Base-by-base conservation (phyloP, 257 asterid genomes). In the Plantago elongata region DNA sequence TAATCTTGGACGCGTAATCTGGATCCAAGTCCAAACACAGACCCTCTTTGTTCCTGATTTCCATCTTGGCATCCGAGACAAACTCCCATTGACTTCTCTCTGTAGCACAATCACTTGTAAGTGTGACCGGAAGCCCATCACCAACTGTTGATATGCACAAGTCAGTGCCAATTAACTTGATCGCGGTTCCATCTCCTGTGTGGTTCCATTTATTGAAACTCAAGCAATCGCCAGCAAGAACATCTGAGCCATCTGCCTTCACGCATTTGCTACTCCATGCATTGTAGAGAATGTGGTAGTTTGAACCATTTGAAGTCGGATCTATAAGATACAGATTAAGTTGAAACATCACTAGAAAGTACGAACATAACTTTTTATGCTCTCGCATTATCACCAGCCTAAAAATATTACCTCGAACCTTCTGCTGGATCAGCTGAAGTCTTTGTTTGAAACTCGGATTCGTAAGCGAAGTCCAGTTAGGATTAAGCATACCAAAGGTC, bases 11-110 rank as follows among this genome's bases (percentile, higher is more conserved):
- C 0, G 79, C 52, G 37, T 61, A 14, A n/a, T 55, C 7, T 1
- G 72, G 73, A 61, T 79, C 63, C 71, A 50, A 75, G 3, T 74
- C 83, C 74, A 84, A 69, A 75, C 92, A 84, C 69, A 84, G 13
- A 16, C 49, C 77, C 60, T 70, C 83, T 54, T 16, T 67, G 54
- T 50, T 65, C 7, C 79, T 72, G 38, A 84, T 10, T 44, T 77
- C 81, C 43, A 59, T 64, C 29, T 34, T 63, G 27, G 81, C 49
- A 8, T 37, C 13, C 5, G 70, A 52, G 45, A 73, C 44, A 13
- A 27, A 13, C 45, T 45, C 74, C 84, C 86, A 84, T 11, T 7
- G 56, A 55, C 75, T 80, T 50, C 38, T 38, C 12, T 66, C 48
- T 13, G 67, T 52, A 5, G 10, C 5, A 60, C 92, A 84, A 12